phyloP scores from a whole-genome alignment of 1,139 yeast genomes.

The Trichomonascaceae sp. region DNA sequence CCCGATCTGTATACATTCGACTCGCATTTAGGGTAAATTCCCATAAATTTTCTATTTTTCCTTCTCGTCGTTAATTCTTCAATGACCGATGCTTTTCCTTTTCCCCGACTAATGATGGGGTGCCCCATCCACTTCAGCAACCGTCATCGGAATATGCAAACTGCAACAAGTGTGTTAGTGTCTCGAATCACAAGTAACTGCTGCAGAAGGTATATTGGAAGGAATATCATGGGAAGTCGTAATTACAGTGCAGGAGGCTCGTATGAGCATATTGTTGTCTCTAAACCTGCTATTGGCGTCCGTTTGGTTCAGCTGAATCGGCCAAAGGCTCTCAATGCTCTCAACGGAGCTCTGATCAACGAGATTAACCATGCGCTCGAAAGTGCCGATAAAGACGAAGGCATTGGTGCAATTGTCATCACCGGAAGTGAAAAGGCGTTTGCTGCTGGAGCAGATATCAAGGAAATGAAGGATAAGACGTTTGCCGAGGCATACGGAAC shows the following conservation, averaged over 20 bases:
- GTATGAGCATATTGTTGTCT: constrained; percentile 36
- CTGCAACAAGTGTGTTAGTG: neutral
- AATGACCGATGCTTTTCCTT: neutral
- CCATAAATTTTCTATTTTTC: neutral
- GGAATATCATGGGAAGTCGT: constrained; percentile 7
- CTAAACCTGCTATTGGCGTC: constrained; percentile 39
- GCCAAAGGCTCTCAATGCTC: constrained; percentile 62
- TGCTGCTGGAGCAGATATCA: constrained; percentile 53
- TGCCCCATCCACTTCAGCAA: neutral
- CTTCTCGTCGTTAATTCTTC: neutral
- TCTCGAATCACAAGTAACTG: neutral
- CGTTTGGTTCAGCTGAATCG: constrained; percentile 53
- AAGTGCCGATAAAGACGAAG: constrained; percentile 36
- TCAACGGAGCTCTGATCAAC: constrained; percentile 42
- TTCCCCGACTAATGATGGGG: neutral
- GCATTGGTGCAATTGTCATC: constrained; percentile 42
- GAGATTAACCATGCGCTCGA: constrained; percentile 40
- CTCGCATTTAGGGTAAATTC: too few relatives aligned
- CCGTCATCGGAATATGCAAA: neutral
- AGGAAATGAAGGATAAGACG: constrained; percentile 41
- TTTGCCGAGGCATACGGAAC: constrained; percentile 34
- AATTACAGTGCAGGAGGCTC: constrained; percentile 28
- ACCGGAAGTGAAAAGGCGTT: constrained; percentile 44
- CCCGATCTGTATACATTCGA: too few relatives aligned
- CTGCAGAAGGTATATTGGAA: constrained; percentile 1